A percentile compares a stretch with the other conserved stretches of the same genome.
phyloP scores from a whole-genome alignment of 352 stramenopile genomes.

The Globisporangium takayamanum region DNA sequence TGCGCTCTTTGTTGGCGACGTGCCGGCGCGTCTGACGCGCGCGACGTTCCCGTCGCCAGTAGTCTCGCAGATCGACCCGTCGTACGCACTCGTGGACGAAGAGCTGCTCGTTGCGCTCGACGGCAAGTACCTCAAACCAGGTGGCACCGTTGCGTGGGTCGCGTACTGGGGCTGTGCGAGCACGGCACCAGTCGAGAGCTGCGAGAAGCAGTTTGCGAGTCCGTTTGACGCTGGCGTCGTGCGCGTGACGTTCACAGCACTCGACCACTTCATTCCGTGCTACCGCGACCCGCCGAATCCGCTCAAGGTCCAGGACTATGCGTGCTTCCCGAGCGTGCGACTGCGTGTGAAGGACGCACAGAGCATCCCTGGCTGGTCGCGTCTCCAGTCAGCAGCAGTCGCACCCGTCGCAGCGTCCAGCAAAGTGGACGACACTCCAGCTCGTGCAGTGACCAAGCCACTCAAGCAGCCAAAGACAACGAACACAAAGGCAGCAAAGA shows the following conservation, averaged over 20 bases:
- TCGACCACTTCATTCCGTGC: slow-evolving; percentile 85
- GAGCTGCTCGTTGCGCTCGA: slow-evolving; percentile 53
- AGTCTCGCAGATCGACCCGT: slow-evolving; percentile 55
- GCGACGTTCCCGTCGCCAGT: slow-evolving; percentile 47
- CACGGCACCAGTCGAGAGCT: slow-evolving; percentile 45
- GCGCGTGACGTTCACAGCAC: slow-evolving; percentile 54
- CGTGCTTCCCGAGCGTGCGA: slow-evolving; percentile 60
- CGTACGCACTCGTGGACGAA: slow-evolving; percentile 67
- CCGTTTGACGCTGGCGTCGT: slow-evolving; percentile 62
- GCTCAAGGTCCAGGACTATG: slow-evolving; percentile 61
- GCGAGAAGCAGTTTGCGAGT: slow-evolving; percentile 65
- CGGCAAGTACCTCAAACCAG: slow-evolving; percentile 70
- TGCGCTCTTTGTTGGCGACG: slow-evolving; percentile 36
- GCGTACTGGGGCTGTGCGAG: slow-evolving; percentile 75
- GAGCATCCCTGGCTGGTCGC: slow-evolving; percentile 77
- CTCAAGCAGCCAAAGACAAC: background rate
- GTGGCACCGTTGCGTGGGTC: slow-evolving; percentile 67
- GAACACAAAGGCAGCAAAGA: background rate
- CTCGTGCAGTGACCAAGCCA: background rate
- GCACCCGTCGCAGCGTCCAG: background rate
- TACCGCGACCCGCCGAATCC: slow-evolving; percentile 75
- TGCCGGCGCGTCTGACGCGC: slow-evolving; percentile 39
- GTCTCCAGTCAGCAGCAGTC: slow-evolving; percentile 4
- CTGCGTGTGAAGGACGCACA: slow-evolving; percentile 75
- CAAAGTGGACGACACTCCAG: background rate